Evolutionary conservation across 495 filamentous ascomycete species (phyloP).

Genomic region (Extremus antarcticus): DNA sequence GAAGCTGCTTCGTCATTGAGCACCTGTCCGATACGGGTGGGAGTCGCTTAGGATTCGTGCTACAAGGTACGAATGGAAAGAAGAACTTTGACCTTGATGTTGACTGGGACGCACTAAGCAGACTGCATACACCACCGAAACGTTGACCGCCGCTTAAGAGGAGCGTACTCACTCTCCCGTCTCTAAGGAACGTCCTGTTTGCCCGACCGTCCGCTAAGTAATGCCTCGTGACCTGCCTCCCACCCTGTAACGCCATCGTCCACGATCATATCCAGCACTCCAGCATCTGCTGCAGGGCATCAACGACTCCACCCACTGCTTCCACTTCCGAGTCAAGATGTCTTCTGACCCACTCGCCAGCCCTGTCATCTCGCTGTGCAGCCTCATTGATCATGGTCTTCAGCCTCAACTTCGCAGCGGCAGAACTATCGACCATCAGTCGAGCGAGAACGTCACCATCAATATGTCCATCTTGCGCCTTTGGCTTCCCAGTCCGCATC

Average conservation of each 20-base stretch:
- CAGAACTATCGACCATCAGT: conserved; percentile 10
- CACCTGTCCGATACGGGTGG: no score
- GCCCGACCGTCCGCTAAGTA: background rate
- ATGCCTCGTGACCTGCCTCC: background rate
- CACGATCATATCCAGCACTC: background rate
- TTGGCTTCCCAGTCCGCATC: conserved; percentile 1
- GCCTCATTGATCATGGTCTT: background rate
- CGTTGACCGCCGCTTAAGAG: background rate
- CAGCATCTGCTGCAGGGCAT: conserved; percentile 2
- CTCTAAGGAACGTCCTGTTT: background rate
- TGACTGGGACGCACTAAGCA: no score
- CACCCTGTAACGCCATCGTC: background rate
- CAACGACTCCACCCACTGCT: conserved; percentile 8
- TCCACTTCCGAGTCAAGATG: conserved; percentile 14
- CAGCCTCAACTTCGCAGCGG: background rate
- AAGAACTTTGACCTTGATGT: no score
- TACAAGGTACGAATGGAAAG: no score
- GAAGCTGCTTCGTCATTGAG: background rate
- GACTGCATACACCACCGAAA: no score
- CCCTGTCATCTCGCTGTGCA: conserved; percentile 4
- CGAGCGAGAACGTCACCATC: conserved; percentile 18
- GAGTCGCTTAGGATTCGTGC: no score
- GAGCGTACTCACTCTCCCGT: background rate
- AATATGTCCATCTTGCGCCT: conserved; percentile 13
- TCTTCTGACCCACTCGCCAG: conserved; percentile 11